Conservation (phyloP, 2,329 filamentous ascomycete species). For the Whalleya microplaca region DNA sequence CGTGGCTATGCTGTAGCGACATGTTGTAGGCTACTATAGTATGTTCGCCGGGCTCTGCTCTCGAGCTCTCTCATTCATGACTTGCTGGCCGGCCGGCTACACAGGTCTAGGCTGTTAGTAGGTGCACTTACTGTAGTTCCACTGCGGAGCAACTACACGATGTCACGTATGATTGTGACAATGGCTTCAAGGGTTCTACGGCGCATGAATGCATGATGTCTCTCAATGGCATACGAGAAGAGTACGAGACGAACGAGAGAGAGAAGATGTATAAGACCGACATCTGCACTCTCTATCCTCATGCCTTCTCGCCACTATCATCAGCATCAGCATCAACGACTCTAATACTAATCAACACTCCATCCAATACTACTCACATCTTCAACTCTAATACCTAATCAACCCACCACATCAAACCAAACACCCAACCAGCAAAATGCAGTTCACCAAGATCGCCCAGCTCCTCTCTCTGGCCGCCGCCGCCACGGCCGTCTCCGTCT, state of each 20-base stretch:
- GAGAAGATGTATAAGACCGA: no score
- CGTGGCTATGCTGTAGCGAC: neutral
- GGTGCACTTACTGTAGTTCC: neutral
- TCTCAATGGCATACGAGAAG: neutral
- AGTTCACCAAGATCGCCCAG: slow-evolving; percentile 34
- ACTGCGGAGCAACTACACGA: neutral
- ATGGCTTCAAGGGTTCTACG: neutral
- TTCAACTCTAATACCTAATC: no score
- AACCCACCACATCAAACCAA: neutral
- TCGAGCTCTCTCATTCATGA: neutral
- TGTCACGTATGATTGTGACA: neutral
- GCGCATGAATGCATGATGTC: neutral
- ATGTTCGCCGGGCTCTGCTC: neutral
- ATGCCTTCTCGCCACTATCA: no score
- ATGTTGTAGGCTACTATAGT: no score
- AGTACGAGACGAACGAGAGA: no score
- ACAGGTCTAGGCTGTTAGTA: neutral
- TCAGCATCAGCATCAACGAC: no score
- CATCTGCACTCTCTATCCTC: no score
- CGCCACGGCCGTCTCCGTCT: slow-evolving; percentile 50
- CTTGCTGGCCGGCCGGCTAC: neutral
- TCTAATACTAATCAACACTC: no score
- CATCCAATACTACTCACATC: no score
- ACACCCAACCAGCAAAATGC: slow-evolving; percentile 30
- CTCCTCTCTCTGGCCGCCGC: slow-evolving; percentile 34